Conservation (phyloP, 2,329 filamentous ascomycete species). For the Cercospora janseana region DNA sequence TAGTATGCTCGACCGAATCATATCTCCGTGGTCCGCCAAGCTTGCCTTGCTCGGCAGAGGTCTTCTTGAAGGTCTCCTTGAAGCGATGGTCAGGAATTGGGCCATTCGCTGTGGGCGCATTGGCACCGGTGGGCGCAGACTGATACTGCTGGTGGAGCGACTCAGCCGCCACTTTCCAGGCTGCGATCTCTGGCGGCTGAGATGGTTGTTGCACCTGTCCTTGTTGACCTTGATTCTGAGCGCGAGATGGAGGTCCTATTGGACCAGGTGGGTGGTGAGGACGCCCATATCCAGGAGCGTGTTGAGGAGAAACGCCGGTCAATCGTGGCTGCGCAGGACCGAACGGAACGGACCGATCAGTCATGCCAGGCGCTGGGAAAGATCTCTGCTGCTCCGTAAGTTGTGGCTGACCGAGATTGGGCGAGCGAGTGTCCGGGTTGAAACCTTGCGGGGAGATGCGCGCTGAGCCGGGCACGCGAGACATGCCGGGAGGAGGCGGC, state of each 20-base stretch:
- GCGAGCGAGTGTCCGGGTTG: conserved; percentile 30
- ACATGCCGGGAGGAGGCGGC: conserved; percentile 37
- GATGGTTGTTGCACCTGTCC: conserved; percentile 22
- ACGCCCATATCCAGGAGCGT: conserved; percentile 32
- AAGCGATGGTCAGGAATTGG: conserved; percentile 24
- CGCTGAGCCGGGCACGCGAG: conserved; percentile 32
- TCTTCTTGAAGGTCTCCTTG: conserved; percentile 41
- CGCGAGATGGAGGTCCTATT: conserved; percentile 38
- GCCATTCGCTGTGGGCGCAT: conserved; percentile 8
- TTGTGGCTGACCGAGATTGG: conserved; percentile 30
- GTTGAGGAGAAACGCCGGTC: conserved; percentile 32
- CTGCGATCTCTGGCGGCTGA: conserved; percentile 21
- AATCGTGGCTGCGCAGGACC: conserved; percentile 27
- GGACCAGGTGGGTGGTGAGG: conserved; percentile 36
- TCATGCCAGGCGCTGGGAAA: conserved; percentile 33
- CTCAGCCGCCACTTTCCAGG: conserved; percentile 34
- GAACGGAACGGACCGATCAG: conserved; percentile 31
- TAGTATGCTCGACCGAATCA: conserved; percentile 31
- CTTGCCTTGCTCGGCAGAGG: conserved; percentile 27
- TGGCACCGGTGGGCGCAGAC: conserved; percentile 23
- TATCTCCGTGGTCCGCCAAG: conserved; percentile 34
- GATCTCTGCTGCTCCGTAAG: conserved; percentile 31
- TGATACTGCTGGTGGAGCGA: conserved; percentile 31
- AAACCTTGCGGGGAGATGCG: conserved; percentile 36
- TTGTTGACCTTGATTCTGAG: conserved; percentile 25